Evolutionary conservation across 1,139 yeast species (phyloP), one percentile per base, ranked within the genome.

Genomic region (Eremothecium cymbalariae): DNA sequence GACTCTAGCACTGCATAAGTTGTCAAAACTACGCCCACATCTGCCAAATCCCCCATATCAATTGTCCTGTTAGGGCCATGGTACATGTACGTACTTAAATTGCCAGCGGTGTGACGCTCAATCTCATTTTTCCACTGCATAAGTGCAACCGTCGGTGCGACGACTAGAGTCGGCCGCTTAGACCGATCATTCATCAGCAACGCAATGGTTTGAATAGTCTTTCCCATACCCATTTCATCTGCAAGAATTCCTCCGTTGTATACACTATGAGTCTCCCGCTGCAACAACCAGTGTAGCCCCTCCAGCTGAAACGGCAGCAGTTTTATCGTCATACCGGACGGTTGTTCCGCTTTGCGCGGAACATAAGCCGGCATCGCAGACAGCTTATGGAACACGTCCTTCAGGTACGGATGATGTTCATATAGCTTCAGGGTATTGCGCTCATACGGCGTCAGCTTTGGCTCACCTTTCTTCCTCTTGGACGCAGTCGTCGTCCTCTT

Each of bases 141-240:
- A 37, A 90, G 65, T 1, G 98, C 98, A 9, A 90, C 98, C 0
- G 98, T 88, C 0, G 99, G 99, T 0, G 97, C 97, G 17, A 90
- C 81, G 7, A 90, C 97, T 42, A 90, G 63, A 44, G 81, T 83
- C 2, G 97, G 96, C 12, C 74, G 64, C 46, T 76, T 76, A 0
- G 65, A 50, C 19, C 41, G 15, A 55, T 88, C 95, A 34, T 70
- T 59, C 76, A 86, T 74, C 53, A 90, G 74, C 36, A 90, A 62
- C 0, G 94, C 90, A 42, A 90, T 88, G 18, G 95, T 85, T 59
- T 90, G 98, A 33, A 90, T 86, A 1, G 98, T 90, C 53, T 90
- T 90, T 47, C 98, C 98, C 97, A 90, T 88, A 32, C 98, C 98
- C 98, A 90, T 90, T 59, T 90, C 99, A 62, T 90, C 99, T 2